These are phyloP conservation scores for Helicostylum pulchrum DNA, from an alignment of 192 early-diverging fungal genomes.

Conservation along the genomic window DNA sequence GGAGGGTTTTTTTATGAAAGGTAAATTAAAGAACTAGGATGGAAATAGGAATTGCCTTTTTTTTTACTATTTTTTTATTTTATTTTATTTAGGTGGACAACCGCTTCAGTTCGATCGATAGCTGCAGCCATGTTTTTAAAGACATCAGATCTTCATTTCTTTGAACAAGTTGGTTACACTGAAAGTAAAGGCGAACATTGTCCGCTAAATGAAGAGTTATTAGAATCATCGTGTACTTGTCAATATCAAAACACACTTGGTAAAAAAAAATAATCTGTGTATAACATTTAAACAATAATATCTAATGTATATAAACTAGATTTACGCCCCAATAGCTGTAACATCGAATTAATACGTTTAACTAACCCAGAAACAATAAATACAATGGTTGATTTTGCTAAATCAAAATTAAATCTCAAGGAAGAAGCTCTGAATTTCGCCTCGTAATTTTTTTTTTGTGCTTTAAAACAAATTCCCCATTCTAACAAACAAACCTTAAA, in stretches of 20 bases:
- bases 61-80: neutral
- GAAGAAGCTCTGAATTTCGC: neutral
- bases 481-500: neutral
- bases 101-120: conserved; percentile 68
- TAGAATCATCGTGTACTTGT: conserved; percentile 47
- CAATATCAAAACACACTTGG: conserved; percentile 44
- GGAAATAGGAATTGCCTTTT: too few relatives aligned
- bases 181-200: conserved; percentile 66
- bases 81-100: conserved; percentile 52
- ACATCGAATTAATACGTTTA: conserved; percentile 1
- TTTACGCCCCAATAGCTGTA: conserved; percentile 6
- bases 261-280: conserved; percentile 17
- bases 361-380: conserved; percentile 3
- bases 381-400: conserved; percentile 13
- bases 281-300: neutral
- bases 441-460: neutral
- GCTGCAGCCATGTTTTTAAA: conserved; percentile 61
- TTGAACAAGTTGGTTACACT: conserved; percentile 69
- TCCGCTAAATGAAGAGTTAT: conserved; percentile 48
- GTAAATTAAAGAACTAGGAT: conserved; percentile 19
- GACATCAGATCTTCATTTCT: conserved; percentile 66
- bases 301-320: conserved; percentile 3
- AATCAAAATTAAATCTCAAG: neutral
- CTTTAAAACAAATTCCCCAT: too few relatives aligned
- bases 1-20: conserved; percentile 90